These are phyloP conservation scores for Quercus phellos DNA, from an alignment of 331 rosid species.

Conservation along the genomic window DNA sequence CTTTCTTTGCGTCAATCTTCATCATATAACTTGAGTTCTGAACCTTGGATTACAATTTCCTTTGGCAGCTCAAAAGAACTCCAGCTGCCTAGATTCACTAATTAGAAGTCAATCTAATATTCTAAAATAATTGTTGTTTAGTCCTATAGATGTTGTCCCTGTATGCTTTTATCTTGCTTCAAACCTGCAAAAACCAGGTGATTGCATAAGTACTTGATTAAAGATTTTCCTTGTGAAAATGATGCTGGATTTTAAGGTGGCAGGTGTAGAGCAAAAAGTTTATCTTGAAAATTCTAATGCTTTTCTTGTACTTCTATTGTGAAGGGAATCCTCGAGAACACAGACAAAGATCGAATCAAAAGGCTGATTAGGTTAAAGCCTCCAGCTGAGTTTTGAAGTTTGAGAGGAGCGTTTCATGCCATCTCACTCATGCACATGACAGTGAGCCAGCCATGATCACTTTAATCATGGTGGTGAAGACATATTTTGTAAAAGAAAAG, in stretches of 20 bases:
- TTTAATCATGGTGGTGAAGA: not conserved
- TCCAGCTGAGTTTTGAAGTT: not conserved
- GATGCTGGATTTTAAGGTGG: not conserved
- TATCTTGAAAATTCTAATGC: not conserved
- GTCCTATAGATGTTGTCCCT: not conserved
- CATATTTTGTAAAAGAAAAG: not conserved
- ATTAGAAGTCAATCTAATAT: not conserved
- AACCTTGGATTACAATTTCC: not conserved
- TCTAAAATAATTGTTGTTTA: not conserved
- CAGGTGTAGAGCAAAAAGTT: not conserved
- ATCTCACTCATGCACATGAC: not conserved
- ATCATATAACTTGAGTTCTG: not conserved
- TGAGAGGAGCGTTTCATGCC: not conserved
- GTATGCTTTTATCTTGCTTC: not conserved
- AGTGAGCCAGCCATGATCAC: not conserved
- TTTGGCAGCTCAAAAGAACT: not conserved
- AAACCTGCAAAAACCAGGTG: not conserved
- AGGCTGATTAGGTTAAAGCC: conserved; percentile 11
- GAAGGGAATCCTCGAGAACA: conserved; percentile 4
- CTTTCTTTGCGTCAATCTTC: not conserved
- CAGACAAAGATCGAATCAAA: not conserved
- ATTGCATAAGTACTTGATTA: not conserved
- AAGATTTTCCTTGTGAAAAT: not conserved
- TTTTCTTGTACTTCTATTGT: not conserved
- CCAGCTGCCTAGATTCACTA: not conserved